These are phyloP conservation scores for Metarhizium rileyi DNA, from an alignment of 2,329 filamentous ascomycete species.

Conservation along the genomic window DNA sequence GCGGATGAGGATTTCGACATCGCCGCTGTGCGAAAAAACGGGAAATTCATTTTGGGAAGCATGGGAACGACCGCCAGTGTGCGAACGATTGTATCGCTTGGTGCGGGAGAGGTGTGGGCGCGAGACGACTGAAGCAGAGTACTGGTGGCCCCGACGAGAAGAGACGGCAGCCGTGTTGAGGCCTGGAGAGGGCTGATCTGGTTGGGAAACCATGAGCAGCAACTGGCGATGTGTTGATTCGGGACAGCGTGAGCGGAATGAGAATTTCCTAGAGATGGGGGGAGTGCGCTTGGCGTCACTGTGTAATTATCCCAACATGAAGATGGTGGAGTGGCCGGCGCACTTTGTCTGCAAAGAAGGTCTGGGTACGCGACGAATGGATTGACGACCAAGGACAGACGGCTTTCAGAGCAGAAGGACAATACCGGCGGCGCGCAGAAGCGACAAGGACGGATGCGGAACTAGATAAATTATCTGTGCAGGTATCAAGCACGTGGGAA, in stretches of 20 bases:
- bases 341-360: background rate
- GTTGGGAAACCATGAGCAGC: slow-evolving; percentile 52
- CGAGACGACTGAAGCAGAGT: slow-evolving; percentile 44
- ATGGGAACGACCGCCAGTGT: slow-evolving; percentile 61
- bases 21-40: slow-evolving; percentile 78
- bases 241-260: background rate
- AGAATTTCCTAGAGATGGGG: background rate
- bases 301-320: background rate
- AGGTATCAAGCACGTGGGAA: background rate
- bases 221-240: background rate
- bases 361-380: background rate
- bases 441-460: background rate
- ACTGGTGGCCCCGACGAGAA: slow-evolving; percentile 1
- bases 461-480: too few species aligned
- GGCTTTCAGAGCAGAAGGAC: background rate
- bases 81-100: slow-evolving; percentile 72
- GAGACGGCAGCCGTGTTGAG: slow-evolving; percentile 3
- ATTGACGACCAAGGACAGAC: background rate
- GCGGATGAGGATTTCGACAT: slow-evolving; percentile 80
- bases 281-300: background rate
- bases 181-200: slow-evolving; percentile 29
- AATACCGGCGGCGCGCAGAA: background rate
- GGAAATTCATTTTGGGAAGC: slow-evolving; percentile 84
- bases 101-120: slow-evolving; percentile 48
- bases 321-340: background rate